These are phyloP conservation scores for Thielaviopsis musarum DNA, from an alignment of 2,329 filamentous ascomycete genomes.

Conservation along the genomic window DNA sequence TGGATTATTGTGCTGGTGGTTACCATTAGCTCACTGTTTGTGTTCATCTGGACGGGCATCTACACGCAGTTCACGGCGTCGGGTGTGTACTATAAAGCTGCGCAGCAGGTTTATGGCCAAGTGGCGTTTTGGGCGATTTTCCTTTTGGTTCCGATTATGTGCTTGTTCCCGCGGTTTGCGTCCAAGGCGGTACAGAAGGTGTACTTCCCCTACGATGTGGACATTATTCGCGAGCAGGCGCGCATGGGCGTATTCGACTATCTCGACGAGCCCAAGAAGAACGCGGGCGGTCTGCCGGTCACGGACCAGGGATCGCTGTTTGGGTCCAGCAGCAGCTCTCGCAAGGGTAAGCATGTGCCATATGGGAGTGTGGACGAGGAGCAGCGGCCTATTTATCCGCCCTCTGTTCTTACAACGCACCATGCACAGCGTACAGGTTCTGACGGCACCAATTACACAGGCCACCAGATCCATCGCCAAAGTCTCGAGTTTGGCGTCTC, in stretches of 20 bases:
- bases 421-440: slow-evolving; percentile 75
- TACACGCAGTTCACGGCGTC: slow-evolving; percentile 42
- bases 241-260: slow-evolving; percentile 67
- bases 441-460: slow-evolving; percentile 82
- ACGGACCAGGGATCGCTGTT: slow-evolving; percentile 13
- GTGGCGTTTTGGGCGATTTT: slow-evolving; percentile 78
- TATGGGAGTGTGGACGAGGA: slow-evolving; percentile 66
- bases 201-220: slow-evolving; percentile 81
- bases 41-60: slow-evolving; percentile 92
- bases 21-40: slow-evolving; percentile 62
- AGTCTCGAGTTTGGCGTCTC: slow-evolving; percentile 9
- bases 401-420: slow-evolving; percentile 55
- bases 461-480: slow-evolving; percentile 30
- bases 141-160: slow-evolving; percentile 62
- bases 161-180: slow-evolving; percentile 72
- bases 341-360: slow-evolving; percentile 38
- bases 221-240: slow-evolving; percentile 90
- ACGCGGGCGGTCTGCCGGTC: slow-evolving; percentile 10
- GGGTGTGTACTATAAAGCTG: slow-evolving; percentile 55
- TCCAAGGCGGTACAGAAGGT: slow-evolving; percentile 85
- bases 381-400: slow-evolving; percentile 80
- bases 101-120: slow-evolving; percentile 60
- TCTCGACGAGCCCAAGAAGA: slow-evolving; percentile 28
- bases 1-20: slow-evolving; percentile 85
- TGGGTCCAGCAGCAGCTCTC: slow-evolving; percentile 30